These are phyloP conservation scores for Fusarium duplospermum DNA, from an alignment of 2,329 filamentous ascomycete genomes.

Conservation along the genomic window DNA sequence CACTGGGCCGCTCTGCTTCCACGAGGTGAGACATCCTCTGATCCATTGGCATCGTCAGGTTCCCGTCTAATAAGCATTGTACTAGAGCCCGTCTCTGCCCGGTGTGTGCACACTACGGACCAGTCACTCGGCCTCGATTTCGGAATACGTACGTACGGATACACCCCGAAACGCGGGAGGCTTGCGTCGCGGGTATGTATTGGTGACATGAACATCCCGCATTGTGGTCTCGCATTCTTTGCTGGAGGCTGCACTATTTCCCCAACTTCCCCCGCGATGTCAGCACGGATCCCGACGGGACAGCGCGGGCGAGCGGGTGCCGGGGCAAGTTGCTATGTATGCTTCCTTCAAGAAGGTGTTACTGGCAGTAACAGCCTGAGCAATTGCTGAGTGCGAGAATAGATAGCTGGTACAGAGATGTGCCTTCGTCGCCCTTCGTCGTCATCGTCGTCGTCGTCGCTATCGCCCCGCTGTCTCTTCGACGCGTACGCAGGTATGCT, in stretches of 20 bases:
- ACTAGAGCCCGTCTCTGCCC: conserved; percentile 38
- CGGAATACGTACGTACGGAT: conserved; percentile 28
- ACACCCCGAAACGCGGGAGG: conserved; percentile 27
- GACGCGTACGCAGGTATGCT: not conserved
- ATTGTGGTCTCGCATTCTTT: conserved; percentile 26
- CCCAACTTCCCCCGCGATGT: conserved; percentile 45
- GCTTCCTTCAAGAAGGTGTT: not conserved
- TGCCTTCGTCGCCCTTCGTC: not conserved
- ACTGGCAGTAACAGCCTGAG: not conserved
- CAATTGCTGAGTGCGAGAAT: not conserved
- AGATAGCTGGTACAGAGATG: not conserved
- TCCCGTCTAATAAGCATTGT: conserved; percentile 26
- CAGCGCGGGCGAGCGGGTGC: conserved; percentile 44
- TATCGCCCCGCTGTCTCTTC: not conserved
- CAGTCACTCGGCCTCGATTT: conserved; percentile 15
- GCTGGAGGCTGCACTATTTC: conserved; percentile 35
- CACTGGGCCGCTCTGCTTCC: conserved; percentile 9
- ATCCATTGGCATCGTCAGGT: conserved; percentile 29
- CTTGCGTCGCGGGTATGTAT: conserved; percentile 23
- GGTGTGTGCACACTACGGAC: conserved; percentile 22
- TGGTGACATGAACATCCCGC: conserved; percentile 34
- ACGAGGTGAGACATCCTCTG: conserved; percentile 35
- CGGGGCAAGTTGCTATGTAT: conserved; percentile 4
- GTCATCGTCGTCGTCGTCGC: not conserved
- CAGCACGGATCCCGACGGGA: conserved; percentile 44